Evolutionary conservation across 768 basidiomycete species (phyloP).

Genomic region (Mycena galericulata): DNA sequence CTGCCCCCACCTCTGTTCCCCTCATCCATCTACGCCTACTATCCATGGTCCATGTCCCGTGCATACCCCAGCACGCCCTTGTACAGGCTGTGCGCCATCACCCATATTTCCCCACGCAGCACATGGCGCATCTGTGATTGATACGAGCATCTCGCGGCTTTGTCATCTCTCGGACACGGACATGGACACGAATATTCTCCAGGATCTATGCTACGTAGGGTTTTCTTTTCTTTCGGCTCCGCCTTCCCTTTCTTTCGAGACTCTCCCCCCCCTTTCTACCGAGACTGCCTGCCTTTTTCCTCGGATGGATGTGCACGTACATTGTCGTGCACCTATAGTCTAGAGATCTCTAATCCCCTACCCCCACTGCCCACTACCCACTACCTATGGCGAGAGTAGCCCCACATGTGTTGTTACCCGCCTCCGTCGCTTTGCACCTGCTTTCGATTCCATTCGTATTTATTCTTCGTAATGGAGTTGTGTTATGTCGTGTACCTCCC

Average conservation of each 20-base stretch:
- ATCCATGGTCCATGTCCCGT: neutral
- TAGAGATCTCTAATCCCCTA: too few relatives aligned
- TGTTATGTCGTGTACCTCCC: neutral
- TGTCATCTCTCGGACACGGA: slow-evolving; percentile 22
- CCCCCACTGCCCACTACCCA: too few relatives aligned
- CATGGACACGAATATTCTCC: slow-evolving; percentile 18
- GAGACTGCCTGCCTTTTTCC: too few relatives aligned
- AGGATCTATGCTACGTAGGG: too few relatives aligned
- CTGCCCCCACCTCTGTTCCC: slow-evolving; percentile 10
- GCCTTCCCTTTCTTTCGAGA: neutral
- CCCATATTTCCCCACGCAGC: neutral
- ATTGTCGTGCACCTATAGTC: too few relatives aligned
- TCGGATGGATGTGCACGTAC: too few relatives aligned
- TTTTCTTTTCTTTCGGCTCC: neutral
- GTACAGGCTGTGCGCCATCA: slow-evolving; percentile 20
- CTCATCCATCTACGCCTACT: slow-evolving; percentile 2
- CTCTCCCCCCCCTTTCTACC: too few relatives aligned
- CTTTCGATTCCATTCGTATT: slow-evolving; percentile 14
- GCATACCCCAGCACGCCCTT: slow-evolving; percentile 3
- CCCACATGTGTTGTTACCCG: neutral
- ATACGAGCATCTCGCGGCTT: slow-evolving; percentile 12
- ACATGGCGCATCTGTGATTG: too few relatives aligned
- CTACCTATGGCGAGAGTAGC: too few relatives aligned
- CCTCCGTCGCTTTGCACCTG: neutral
- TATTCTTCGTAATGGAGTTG: neutral